Conservation (phyloP, 73 alveolate species). For the Stentor coeruleus region DNA sequence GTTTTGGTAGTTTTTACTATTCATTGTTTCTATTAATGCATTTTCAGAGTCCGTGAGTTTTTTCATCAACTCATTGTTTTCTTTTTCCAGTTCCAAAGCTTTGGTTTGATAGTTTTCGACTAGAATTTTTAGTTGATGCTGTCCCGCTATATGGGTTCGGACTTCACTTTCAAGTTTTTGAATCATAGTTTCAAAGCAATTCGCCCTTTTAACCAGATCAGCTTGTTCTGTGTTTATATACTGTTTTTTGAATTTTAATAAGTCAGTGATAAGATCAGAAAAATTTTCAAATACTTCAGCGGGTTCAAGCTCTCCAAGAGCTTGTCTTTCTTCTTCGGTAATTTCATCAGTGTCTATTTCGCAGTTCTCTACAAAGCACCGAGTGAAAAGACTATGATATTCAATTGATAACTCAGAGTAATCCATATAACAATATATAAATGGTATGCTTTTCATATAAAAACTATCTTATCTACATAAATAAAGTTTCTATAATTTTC, state of each 20-base stretch:
- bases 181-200: constrained; percentile 17
- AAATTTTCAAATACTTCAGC: not conserved
- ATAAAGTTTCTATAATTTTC: no score
- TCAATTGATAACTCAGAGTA: no score
- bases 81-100: constrained; percentile 38
- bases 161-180: constrained; percentile 40
- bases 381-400: not conserved
- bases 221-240: not conserved
- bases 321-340: not conserved
- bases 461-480: no score
- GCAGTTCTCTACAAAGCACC: not conserved
- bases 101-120: constrained; percentile 35
- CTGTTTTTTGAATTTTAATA: not conserved
- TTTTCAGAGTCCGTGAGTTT: no score
- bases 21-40: no score
- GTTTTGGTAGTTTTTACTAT: no score
- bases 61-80: no score
- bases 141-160: constrained; percentile 28
- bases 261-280: not conserved
- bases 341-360: not conserved
- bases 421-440: no score
- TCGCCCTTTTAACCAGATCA: not conserved
- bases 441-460: no score
- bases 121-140: constrained; percentile 35
- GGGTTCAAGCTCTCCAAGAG: not conserved